Percentiles rank a stretch among this genome's conserved stretches.
Evolutionary conservation across 306 rosid species (phyloP).

Genomic region (Quercus engelmannii): DNA sequence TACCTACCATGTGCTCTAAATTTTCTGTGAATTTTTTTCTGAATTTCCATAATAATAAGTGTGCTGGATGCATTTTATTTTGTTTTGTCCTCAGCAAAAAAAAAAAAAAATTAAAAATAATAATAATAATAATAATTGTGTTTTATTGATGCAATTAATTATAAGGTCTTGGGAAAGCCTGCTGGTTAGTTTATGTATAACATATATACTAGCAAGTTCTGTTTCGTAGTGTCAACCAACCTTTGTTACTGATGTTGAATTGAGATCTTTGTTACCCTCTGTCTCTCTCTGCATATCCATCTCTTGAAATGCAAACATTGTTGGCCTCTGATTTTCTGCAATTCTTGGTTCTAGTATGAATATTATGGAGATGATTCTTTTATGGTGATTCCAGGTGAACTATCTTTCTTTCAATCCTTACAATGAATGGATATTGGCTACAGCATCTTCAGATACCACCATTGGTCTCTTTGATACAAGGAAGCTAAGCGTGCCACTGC

Average conservation of each 20-base stretch:
- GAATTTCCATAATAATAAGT: background rate
- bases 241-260: background rate
- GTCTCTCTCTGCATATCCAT: background rate
- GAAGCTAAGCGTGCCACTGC: conserved; percentile 63
- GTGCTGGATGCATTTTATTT: background rate
- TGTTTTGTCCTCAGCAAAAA: background rate
- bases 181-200: background rate
- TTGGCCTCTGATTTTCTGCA: background rate
- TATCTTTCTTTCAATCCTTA: conserved; percentile 78
- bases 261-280: background rate
- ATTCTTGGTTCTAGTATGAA: background rate
- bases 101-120: no score
- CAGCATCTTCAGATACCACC: conserved; percentile 89
- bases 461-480: conserved; percentile 79
- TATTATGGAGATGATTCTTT: conserved; percentile 3
- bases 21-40: background rate
- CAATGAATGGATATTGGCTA: conserved; percentile 86
- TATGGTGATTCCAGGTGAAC: conserved; percentile 58
- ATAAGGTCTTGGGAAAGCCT: background rate
- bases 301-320: background rate
- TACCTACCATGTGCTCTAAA: background rate
- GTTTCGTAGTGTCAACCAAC: background rate
- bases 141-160: background rate
- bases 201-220: background rate
- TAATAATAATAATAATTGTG: no score